Percentiles rank a stretch among this genome's conserved stretches.
These are phyloP conservation scores for Fulvia fulva DNA, from an alignment of 2,329 filamentous ascomycete genomes.

Conservation along the genomic window DNA sequence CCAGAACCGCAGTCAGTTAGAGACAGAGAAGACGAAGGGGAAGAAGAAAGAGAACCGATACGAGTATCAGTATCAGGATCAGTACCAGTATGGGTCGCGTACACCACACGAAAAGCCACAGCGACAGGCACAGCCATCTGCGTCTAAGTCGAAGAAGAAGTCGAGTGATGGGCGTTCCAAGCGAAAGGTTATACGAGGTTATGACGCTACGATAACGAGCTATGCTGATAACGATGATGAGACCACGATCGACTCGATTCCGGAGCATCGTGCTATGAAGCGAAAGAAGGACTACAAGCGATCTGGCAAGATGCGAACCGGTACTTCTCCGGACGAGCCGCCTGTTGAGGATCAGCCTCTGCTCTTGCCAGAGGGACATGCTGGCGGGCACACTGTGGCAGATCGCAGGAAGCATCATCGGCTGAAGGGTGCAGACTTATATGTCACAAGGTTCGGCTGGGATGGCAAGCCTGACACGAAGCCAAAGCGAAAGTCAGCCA, in stretches of 20 bases:
- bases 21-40: constrained; percentile 27
- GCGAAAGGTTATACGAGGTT: constrained; percentile 15
- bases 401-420: constrained; percentile 46
- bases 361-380: constrained; percentile 31
- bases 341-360: constrained; percentile 25
- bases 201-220: constrained; percentile 22
- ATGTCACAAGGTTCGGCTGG: constrained; percentile 46
- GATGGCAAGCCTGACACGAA: constrained; percentile 12
- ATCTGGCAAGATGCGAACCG: constrained; percentile 22
- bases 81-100: constrained; percentile 28
- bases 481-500: not conserved
- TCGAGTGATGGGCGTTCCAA: not conserved
- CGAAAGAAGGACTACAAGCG: constrained; percentile 24
- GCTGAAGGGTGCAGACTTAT: constrained; percentile 50
- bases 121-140: constrained; percentile 23
- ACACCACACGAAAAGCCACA: constrained; percentile 25
- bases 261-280: constrained; percentile 10
- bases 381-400: constrained; percentile 24
- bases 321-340: constrained; percentile 5
- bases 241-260: not conserved
- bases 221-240: constrained; percentile 8
- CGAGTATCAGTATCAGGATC: constrained; percentile 25
- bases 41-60: constrained; percentile 27
- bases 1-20: constrained; percentile 21
- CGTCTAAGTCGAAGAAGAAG: constrained; percentile 18